Evolutionary conservation across 176 grass and related monocot genomes (phyloP).

Genomic region (Rhynchospora breviuscula): DNA sequence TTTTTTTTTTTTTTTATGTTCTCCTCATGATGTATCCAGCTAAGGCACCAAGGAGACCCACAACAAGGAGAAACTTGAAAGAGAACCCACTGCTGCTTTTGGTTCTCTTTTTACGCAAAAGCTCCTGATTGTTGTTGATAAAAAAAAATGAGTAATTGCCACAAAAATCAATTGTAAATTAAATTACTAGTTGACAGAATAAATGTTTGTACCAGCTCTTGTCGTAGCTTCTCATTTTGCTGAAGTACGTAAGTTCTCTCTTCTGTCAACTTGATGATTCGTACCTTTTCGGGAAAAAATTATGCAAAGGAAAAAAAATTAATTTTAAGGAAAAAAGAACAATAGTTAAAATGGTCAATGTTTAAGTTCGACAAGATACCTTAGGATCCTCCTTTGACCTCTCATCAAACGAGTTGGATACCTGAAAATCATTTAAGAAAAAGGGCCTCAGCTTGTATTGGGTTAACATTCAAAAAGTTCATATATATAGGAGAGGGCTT

Average conservation of each 20-base stretch:
- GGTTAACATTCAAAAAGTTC: conserved; percentile 22
- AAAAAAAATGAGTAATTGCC: not conserved
- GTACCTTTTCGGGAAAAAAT: conserved; percentile 35
- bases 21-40: conserved; percentile 78
- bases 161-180: conserved; percentile 11
- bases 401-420: conserved; percentile 62
- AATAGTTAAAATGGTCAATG: not conserved
- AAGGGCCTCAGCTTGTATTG: conserved; percentile 4
- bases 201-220: conserved; percentile 72
- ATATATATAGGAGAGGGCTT: not conserved
- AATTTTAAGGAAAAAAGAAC: not conserved
- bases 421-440: conserved; percentile 35
- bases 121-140: conserved; percentile 42
- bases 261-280: conserved; percentile 66
- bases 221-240: conserved; percentile 83
- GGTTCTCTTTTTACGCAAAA: conserved; percentile 66
- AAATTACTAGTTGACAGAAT: not conserved
- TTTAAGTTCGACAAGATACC: conserved; percentile 32
- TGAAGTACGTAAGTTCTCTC: conserved; percentile 75
- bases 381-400: conserved; percentile 56
- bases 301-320: not conserved
- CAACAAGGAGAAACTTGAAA: conserved; percentile 63
- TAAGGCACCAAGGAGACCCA: conserved; percentile 64
- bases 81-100: conserved; percentile 51
- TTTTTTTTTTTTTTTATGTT: conserved; percentile 46